Base-by-base conservation (phyloP, 2,329 filamentous ascomycete species). In the Apiospora kogelbergensis region DNA sequence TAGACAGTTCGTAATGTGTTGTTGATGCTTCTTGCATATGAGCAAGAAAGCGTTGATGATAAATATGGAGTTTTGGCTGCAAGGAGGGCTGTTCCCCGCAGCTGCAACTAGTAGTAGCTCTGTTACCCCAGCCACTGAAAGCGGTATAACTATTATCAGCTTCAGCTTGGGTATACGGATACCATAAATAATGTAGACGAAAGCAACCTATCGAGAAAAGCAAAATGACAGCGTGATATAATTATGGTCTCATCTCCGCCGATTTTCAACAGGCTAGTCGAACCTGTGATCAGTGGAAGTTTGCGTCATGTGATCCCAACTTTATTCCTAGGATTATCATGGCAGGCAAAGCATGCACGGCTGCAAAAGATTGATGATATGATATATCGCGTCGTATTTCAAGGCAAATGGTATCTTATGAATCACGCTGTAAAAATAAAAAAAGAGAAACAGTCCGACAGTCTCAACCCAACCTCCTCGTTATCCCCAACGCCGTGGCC, bases 351-450 rank as follows among this genome's bases (percentile, higher is more conserved):
- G 15, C 20, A 37, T 9, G 7, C 3, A 37, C 2, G 30, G 20
- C n/a, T 11, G 17, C 3, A 11, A 13, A 37, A 37, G 3, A n/a
- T 11, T n/a, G 6, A 20, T 37, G 26, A 9, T 30, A 37, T 37
- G 53, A 9, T n/a, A 22, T 7, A 37, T 37, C 17, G n/a, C n/a
- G 30, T 60, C 30, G 30, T 60, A 37, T 37, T 60, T 60, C 30
- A 60, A 60, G 30, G 53, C 53, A 60, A 60, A 60, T 60, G 53
- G 53, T 60, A 60, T 60, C 53, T 60, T 60, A 37, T 60, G 33
- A 20, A 60, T 60, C 53, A 37, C 53, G 53, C 53, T 60, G 30
- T 22, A 60, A 11, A 60, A 13, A n/a, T 13, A 33, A 4, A 9
- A 60, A 11, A 60, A 13, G 11, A n/a, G n/a, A 4, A 9, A 60